Conservation (phyloP, 78 protist genomes). For the Capsaspora owczarzaki region DNA sequence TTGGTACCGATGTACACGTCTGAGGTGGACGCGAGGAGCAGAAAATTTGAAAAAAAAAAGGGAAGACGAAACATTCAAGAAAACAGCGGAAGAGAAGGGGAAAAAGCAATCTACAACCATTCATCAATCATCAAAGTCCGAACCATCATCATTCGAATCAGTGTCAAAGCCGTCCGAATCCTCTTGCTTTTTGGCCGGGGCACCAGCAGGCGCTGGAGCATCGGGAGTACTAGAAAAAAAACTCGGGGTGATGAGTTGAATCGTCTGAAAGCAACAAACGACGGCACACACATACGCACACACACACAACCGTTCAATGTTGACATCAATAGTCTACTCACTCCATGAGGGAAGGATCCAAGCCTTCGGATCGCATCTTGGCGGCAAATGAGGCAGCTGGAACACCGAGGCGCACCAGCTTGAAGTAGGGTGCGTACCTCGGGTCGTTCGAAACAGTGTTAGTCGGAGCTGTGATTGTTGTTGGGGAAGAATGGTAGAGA, state of each 20-base stretch:
- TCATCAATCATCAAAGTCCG: too few relatives aligned
- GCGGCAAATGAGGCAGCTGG: neutral
- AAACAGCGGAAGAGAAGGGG: too few relatives aligned
- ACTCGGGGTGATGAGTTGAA: neutral
- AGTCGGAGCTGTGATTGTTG: too few relatives aligned
- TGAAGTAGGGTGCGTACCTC: neutral
- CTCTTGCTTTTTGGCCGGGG: neutral
- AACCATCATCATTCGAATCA: too few relatives aligned
- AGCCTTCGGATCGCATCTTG: neutral
- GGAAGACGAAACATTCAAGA: too few relatives aligned
- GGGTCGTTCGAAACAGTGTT: constrained; percentile 12
- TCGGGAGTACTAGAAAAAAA: neutral
- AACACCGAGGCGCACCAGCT: constrained; percentile 1
- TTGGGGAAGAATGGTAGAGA: too few relatives aligned
- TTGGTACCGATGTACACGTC: too few relatives aligned
- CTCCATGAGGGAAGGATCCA: constrained; percentile 10
- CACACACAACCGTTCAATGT: too few relatives aligned
- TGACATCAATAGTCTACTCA: neutral
- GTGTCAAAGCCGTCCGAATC: neutral
- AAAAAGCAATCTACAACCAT: too few relatives aligned
- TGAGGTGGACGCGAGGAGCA: too few relatives aligned
- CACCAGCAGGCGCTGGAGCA: neutral
- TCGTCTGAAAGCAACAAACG: neutral
- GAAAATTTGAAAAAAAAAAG: too few relatives aligned
- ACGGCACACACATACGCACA: too few relatives aligned